A percentile compares a stretch with the other conserved stretches of the same genome.
These are phyloP conservation scores for Acanthamoeba lenticulata DNA, from an alignment of 208 protist species.

Conservation along the genomic window DNA sequence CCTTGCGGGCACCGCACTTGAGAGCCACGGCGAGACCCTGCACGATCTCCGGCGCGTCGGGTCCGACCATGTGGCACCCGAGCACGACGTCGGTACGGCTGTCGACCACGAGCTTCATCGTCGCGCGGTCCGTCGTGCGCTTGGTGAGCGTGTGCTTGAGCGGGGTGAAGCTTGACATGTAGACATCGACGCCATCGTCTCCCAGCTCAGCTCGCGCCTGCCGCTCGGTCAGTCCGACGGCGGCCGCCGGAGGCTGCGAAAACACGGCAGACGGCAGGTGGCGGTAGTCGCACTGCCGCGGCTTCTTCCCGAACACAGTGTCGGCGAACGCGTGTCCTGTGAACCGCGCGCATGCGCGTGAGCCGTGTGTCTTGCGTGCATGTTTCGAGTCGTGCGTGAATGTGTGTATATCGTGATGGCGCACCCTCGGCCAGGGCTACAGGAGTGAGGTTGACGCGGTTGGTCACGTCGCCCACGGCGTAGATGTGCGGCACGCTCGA, in stretches of 20 bases:
- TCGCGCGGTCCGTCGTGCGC: slow-evolving; percentile 68
- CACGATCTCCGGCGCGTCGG: slow-evolving; percentile 85
- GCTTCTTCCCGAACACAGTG: slow-evolving; percentile 81
- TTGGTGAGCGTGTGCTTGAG: slow-evolving; percentile 85
- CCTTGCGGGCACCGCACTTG: slow-evolving; percentile 88
- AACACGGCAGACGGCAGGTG: slow-evolving; percentile 87
- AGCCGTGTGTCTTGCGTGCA: too few species aligned
- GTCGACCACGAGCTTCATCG: slow-evolving; percentile 85
- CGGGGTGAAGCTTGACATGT: slow-evolving; percentile 78
- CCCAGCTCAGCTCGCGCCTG: slow-evolving; percentile 80
- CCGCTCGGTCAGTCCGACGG: slow-evolving; percentile 85
- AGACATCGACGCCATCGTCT: slow-evolving; percentile 70
- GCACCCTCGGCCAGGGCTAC: slow-evolving; percentile 88
- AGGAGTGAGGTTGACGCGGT: slow-evolving; percentile 80
- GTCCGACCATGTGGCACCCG: slow-evolving; percentile 84
- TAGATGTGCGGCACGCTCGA: slow-evolving; percentile 71
- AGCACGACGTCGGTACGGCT: slow-evolving; percentile 80
- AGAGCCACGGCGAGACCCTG: slow-evolving; percentile 87
- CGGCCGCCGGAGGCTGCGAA: slow-evolving; percentile 87
- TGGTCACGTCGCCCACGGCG: slow-evolving; percentile 84
- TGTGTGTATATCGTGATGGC: too few species aligned
- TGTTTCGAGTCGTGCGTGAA: background rate
- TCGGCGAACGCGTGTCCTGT: slow-evolving; percentile 76
- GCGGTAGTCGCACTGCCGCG: slow-evolving; percentile 80
- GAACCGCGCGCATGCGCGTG: too few species aligned